Evolutionary conservation across 2,329 filamentous ascomycete species (phyloP).

Genomic region (Knufia fluminis): DNA sequence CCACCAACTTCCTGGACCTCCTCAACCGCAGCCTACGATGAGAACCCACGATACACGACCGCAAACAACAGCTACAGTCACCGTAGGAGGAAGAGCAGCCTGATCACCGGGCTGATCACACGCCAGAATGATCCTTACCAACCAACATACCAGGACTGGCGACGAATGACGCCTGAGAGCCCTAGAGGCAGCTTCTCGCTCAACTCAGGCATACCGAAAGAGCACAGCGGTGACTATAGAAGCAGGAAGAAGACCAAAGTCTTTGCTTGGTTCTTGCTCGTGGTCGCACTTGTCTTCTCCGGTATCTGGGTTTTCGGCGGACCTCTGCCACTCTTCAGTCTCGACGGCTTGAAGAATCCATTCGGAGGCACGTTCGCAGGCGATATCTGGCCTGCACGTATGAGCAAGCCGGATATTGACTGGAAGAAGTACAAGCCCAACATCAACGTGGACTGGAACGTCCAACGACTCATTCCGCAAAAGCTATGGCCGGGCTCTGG

Average conservation of each 20-base stretch:
- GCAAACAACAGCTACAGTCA: slow-evolving; percentile 1
- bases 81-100: not conserved
- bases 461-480: no score
- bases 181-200: not conserved
- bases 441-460: no score
- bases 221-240: not conserved
- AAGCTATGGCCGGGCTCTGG: no score
- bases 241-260: not conserved
- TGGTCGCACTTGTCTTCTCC: not conserved
- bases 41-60: not conserved
- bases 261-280: not conserved
- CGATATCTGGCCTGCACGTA: no score
- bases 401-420: no score
- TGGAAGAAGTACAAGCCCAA: no score
- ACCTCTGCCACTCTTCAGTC: not conserved
- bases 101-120: not conserved
- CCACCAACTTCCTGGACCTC: slow-evolving; percentile 2
- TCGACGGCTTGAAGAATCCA: no score
- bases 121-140: slow-evolving; percentile 2
- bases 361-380: no score
- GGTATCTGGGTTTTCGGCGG: not conserved
- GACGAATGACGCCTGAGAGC: not conserved
- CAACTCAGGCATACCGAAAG: not conserved
- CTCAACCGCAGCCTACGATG: slow-evolving; percentile 1
- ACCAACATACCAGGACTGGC: slow-evolving; percentile 5